Base-by-base conservation (phyloP, 2,329 filamentous ascomycete genomes). In the Pestalotiopsis fici region DNA sequence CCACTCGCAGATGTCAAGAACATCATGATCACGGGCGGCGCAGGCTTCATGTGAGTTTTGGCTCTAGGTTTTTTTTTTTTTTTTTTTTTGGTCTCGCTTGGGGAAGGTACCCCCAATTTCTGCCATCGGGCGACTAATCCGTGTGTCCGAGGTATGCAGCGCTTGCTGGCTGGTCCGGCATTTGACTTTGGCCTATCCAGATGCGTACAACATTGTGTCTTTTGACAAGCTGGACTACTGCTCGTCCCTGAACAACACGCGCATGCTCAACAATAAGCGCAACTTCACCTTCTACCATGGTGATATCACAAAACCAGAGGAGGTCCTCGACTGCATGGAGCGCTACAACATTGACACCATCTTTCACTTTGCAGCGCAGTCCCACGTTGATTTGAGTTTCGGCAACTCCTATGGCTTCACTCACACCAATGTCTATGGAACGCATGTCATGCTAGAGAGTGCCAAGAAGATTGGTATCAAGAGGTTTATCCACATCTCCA, bases 151-250 rank as follows among this genome's bases (percentile, higher is more conserved):
- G 23, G 15, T 35, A 66, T 71, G 63, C 75, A 94, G 92, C 79
- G 93, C 91, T 65, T 94, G 91, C 77, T 95, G 93, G 93, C 86
- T 95, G 47, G 91, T 93, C 69, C 90, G 93, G 69, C 93, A 95
- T 79, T 84, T 96, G 64, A 89, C 89, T 12, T 80, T 93, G 67
- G 93, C 90, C 39, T 95, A 95, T 75, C 87, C 91, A 3, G 77
- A 90, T 54, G 85, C 88, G 70, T 96, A 96, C 84, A 93, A 92
- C 75, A 88, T 95, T 70, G 85, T 95, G 63, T 95, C 91, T 39
- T 94, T 95, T 74, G 93, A 96, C 81, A 95, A 95, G 80, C 85
- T 95, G 68, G 93, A 95, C 78, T 94, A 94, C 81, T 94, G 92
- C 81, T 87, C 93, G 7, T 92, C 92, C 7, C 83, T 94, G 72